These are phyloP conservation scores for Pachysandra terminalis DNA, from an alignment of 164 flowering plant species.

Conservation along the genomic window DNA sequence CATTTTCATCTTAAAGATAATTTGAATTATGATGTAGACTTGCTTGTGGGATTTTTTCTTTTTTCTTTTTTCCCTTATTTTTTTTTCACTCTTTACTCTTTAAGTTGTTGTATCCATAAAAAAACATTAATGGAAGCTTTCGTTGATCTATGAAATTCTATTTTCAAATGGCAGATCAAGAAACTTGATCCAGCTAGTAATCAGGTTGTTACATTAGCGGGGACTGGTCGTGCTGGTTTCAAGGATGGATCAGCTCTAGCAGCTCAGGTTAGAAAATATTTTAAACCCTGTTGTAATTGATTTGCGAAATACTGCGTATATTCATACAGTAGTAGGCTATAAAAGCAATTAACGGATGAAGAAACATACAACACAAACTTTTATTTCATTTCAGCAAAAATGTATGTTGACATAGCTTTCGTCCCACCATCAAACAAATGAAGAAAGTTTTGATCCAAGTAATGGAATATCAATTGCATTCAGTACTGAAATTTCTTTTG, in stretches of 20 bases:
- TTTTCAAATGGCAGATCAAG: conserved; percentile 58
- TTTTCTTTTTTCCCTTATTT: too few species aligned
- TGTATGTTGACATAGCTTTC: neutral
- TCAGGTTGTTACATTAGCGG: conserved; percentile 70
- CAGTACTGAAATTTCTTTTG: neutral
- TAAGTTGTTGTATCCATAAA: too few species aligned
- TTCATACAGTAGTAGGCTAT: neutral
- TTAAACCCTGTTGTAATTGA: neutral
- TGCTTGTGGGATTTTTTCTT: too few species aligned
- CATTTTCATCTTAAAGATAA: too few species aligned
- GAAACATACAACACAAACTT: neutral
- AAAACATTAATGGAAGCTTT: too few species aligned
- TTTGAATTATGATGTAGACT: too few species aligned
- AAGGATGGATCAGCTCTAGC: conserved; percentile 64
- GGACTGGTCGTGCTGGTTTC: conserved; percentile 91
- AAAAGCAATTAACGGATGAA: too few species aligned
- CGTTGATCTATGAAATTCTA: conserved; percentile 10
- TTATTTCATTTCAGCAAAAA: neutral
- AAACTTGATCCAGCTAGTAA: conserved; percentile 64
- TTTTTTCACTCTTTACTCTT: too few species aligned
- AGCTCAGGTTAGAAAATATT: conserved; percentile 59
- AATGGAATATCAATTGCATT: neutral
- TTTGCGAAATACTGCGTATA: neutral
- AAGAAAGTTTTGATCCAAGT: neutral
- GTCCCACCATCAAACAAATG: neutral